Conservation (phyloP, 768 basidiomycete genomes). For the Boletus edulis region DNA sequence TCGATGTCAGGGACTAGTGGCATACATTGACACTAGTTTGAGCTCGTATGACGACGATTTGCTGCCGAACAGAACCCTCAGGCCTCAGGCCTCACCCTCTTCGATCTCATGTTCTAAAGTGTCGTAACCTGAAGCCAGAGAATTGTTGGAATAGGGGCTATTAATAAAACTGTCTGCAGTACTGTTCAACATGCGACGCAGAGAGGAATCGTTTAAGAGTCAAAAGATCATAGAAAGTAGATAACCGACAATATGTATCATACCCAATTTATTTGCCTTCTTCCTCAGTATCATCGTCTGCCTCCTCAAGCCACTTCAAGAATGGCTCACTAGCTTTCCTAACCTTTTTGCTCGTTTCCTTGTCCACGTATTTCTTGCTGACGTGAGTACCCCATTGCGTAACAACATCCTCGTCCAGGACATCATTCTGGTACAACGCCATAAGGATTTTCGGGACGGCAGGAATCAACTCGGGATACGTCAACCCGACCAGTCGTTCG, state of each 20-base stretch:
- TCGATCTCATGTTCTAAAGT: no score
- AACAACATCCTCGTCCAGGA: conserved; percentile 89
- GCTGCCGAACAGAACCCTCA: conserved; percentile 53
- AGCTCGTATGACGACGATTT: conserved; percentile 51
- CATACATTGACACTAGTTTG: conserved; percentile 52
- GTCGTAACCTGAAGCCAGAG: neutral
- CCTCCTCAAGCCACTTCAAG: conserved; percentile 92
- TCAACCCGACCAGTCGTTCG: conserved; percentile 79
- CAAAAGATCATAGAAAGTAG: conserved; percentile 14
- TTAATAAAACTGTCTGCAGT: no score
- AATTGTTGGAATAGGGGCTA: conserved; percentile 32
- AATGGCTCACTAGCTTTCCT: conserved; percentile 95
- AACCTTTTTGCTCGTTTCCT: conserved; percentile 93
- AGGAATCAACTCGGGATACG: conserved; percentile 67
- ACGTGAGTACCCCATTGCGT: conserved; percentile 95
- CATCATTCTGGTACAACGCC: conserved; percentile 88
- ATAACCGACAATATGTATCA: neutral
- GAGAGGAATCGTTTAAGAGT: neutral
- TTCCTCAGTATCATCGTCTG: conserved; percentile 52
- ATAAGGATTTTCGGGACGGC: conserved; percentile 89
- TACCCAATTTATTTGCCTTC: conserved; percentile 27
- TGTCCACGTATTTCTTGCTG: conserved; percentile 95
- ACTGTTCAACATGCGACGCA: no score
- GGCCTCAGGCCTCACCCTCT: conserved; percentile 24
- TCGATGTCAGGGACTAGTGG: conserved; percentile 5